Evolutionary conservation across 768 basidiomycete species (phyloP).

Genomic region (Suillus lakei): DNA sequence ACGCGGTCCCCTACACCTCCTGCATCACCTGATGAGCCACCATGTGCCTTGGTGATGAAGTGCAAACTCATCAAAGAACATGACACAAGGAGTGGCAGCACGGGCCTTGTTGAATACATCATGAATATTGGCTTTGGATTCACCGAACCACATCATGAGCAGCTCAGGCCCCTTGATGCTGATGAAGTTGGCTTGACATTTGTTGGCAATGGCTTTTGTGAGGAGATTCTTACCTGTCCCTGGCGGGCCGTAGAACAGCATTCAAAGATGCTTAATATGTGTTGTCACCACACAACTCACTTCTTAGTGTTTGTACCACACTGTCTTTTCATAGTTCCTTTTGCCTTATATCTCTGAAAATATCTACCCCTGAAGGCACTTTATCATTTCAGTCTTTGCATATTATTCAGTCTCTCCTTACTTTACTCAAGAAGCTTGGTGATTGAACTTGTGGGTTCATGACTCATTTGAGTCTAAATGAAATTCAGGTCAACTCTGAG

Average conservation of each 20-base stretch:
- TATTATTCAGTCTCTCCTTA: too few species aligned
- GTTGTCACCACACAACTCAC: too few species aligned
- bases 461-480: too few species aligned
- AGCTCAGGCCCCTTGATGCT: slow-evolving; percentile 99
- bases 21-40: slow-evolving; percentile 80
- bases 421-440: too few species aligned
- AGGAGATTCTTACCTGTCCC: slow-evolving; percentile 99
- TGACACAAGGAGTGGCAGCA: slow-evolving; percentile 98
- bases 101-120: slow-evolving; percentile 99
- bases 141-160: slow-evolving; percentile 99
- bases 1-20: slow-evolving; percentile 99
- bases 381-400: too few species aligned
- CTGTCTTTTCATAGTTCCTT: too few species aligned
- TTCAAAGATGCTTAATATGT: too few species aligned
- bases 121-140: slow-evolving; percentile 99
- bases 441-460: too few species aligned
- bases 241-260: slow-evolving; percentile 96
- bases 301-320: too few species aligned
- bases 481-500: too few species aligned
- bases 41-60: slow-evolving; percentile 97
- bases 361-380: too few species aligned
- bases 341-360: too few species aligned
- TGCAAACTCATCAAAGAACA: slow-evolving; percentile 99
- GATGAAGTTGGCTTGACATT: slow-evolving; percentile 99
- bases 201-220: slow-evolving; percentile 98